phyloP scores from a whole-genome alignment of 2,329 filamentous ascomycete genomes.

The Corniculantispora saksenae region DNA sequence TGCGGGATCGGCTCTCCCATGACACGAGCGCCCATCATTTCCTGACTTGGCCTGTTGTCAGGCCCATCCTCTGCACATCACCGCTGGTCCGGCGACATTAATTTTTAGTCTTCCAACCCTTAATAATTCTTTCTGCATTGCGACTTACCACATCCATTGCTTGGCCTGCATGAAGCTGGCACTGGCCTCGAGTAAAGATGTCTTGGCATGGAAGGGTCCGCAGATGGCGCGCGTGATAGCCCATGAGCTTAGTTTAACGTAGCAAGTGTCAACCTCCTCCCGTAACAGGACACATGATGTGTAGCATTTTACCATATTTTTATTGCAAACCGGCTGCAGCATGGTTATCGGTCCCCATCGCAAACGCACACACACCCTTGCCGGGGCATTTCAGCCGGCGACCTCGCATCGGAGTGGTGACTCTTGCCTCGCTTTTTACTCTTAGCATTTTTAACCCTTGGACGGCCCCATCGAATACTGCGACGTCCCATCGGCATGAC shows the following conservation, averaged over 20 bases:
- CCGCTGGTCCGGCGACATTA: not conserved
- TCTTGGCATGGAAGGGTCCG: slow-evolving; percentile 2
- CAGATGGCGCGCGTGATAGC: slow-evolving; percentile 1
- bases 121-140: not conserved
- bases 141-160: not conserved
- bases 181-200: not conserved
- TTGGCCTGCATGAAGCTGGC: not conserved
- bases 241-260: not conserved
- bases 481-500: slow-evolving; percentile 6
- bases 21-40: not conserved
- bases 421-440: not conserved
- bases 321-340: not conserved
- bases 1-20: not conserved
- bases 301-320: not conserved
- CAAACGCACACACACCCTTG: not conserved
- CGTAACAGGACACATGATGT: not conserved
- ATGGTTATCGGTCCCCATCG: not conserved
- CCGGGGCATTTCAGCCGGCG: not conserved
- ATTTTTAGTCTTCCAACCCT: no score
- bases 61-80: not conserved
- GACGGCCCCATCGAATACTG: slow-evolving; percentile 1
- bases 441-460: no score
- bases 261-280: not conserved
- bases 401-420: not conserved
- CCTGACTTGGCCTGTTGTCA: not conserved